Percentiles rank a stretch among this genome's conserved stretches.
Conservation (phyloP, 2,329 filamentous ascomycete species). For the Ceratocystis huliohia region DNA sequence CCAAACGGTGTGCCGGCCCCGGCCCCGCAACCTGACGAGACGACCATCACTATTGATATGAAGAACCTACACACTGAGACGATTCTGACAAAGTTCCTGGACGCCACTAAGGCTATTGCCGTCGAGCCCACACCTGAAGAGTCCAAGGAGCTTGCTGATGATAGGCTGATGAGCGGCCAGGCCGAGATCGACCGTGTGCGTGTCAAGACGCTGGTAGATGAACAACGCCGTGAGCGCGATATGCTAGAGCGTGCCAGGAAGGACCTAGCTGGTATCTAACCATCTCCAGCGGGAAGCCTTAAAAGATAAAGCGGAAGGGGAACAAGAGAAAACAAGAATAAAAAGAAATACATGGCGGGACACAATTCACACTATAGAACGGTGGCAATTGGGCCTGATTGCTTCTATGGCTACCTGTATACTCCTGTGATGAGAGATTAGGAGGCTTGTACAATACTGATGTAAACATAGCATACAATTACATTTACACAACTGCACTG, state of each 20-base stretch:
- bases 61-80: slow-evolving; percentile 45
- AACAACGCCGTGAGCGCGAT: slow-evolving; percentile 16
- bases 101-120: slow-evolving; percentile 46
- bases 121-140: slow-evolving; percentile 50
- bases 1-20: slow-evolving; percentile 35
- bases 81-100: slow-evolving; percentile 51
- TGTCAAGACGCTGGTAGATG: slow-evolving; percentile 15
- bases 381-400: slow-evolving; percentile 31
- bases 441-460: slow-evolving; percentile 2
- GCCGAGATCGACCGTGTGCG: slow-evolving; percentile 13
- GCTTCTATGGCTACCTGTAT: background rate
- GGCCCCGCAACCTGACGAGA: slow-evolving; percentile 37
- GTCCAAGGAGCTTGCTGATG: slow-evolving; percentile 32
- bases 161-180: slow-evolving; percentile 1
- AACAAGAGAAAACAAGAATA: slow-evolving; percentile 39
- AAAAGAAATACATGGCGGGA: slow-evolving; percentile 42
- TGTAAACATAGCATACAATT: slow-evolving; percentile 9
- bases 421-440: background rate
- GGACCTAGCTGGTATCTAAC: slow-evolving; percentile 27
- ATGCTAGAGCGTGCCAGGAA: slow-evolving; percentile 20
- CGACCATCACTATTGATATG: slow-evolving; percentile 47
- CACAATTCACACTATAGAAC: slow-evolving; percentile 43
- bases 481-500: background rate
- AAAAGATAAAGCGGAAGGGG: background rate
- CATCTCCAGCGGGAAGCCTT: no score